Evolutionary conservation across 768 basidiomycete species (phyloP).

Genomic region (Mycena haematopus): DNA sequence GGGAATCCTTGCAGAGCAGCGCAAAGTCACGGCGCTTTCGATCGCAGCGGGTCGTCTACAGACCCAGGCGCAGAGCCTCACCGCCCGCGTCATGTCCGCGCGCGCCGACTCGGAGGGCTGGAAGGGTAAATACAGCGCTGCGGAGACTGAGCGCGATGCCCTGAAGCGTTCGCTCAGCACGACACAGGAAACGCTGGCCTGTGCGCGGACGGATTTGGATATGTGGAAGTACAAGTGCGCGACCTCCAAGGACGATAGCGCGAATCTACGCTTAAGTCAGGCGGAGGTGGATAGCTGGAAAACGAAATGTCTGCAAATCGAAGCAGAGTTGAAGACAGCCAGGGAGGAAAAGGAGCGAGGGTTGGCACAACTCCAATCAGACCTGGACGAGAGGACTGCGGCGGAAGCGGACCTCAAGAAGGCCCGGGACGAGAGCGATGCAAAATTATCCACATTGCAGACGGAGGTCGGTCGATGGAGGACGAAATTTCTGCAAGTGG

Average conservation of each 20-base stretch:
- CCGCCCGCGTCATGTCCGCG: not conserved
- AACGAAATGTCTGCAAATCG: not conserved
- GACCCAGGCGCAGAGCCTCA: not conserved
- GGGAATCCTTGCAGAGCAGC: not conserved
- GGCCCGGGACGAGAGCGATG: conserved; percentile 2
- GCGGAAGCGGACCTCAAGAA: conserved; percentile 5
- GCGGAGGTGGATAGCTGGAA: not conserved
- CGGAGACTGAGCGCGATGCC: conserved; percentile 9
- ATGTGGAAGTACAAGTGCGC: conserved; percentile 15
- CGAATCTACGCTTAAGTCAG: not conserved
- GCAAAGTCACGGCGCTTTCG: not conserved
- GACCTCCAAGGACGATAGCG: conserved; percentile 1
- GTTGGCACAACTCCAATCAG: not conserved
- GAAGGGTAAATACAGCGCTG: not conserved
- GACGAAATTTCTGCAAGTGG: not conserved
- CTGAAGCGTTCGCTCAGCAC: not conserved
- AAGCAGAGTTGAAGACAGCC: not conserved
- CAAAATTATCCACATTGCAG: not conserved
- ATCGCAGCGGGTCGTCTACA: not conserved
- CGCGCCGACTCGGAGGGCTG: not conserved
- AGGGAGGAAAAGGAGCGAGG: not conserved
- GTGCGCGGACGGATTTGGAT: not conserved
- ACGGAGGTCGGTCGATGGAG: conserved; percentile 1
- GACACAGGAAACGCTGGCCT: not conserved
- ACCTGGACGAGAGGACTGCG: not conserved